A percentile compares a stretch with the other conserved stretches of the same genome.
Evolutionary conservation across 441 rosid species (phyloP).

Genomic region (Populus hybrid): DNA sequence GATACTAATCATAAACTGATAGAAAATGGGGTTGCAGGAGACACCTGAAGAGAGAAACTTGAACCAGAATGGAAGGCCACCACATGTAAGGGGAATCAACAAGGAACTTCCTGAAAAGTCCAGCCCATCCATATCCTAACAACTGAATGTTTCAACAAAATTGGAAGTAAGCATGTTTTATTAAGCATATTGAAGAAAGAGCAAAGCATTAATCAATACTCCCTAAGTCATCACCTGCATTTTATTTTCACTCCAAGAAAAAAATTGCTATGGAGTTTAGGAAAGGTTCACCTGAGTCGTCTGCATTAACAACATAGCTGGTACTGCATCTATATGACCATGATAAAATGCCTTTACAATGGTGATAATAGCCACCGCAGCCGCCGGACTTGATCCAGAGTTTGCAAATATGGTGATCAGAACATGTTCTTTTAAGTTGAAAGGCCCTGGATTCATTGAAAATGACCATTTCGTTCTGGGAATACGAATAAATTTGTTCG

Average conservation of each 20-base stretch:
- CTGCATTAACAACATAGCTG: conserved; percentile 38
- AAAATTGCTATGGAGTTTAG: background rate
- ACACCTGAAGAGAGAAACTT: conserved; percentile 50
- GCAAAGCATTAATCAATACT: background rate
- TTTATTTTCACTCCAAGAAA: background rate
- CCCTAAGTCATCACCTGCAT: background rate
- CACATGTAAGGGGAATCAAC: conserved; percentile 58
- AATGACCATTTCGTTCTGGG: conserved; percentile 34
- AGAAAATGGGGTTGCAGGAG: background rate
- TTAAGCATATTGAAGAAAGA: background rate
- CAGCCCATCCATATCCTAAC: conserved; percentile 54
- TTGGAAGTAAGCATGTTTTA: background rate
- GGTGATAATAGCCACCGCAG: conserved; percentile 36
- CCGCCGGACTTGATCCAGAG: conserved; percentile 33
- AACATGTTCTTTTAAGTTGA: conserved; percentile 50
- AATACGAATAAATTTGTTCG: conserved; percentile 14
- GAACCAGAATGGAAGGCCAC: conserved; percentile 56
- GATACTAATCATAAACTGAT: background rate
- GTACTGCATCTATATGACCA: conserved; percentile 27
- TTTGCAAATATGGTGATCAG: conserved; percentile 45
- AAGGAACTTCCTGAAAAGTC: conserved; percentile 42
- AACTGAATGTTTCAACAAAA: conserved; percentile 23
- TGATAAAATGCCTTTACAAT: conserved; percentile 45
- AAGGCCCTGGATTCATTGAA: conserved; percentile 50
- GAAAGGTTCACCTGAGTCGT: conserved; percentile 38